These are phyloP conservation scores for Aspergillus bertholletiae DNA, from an alignment of 495 filamentous ascomycete genomes.

Conservation along the genomic window DNA sequence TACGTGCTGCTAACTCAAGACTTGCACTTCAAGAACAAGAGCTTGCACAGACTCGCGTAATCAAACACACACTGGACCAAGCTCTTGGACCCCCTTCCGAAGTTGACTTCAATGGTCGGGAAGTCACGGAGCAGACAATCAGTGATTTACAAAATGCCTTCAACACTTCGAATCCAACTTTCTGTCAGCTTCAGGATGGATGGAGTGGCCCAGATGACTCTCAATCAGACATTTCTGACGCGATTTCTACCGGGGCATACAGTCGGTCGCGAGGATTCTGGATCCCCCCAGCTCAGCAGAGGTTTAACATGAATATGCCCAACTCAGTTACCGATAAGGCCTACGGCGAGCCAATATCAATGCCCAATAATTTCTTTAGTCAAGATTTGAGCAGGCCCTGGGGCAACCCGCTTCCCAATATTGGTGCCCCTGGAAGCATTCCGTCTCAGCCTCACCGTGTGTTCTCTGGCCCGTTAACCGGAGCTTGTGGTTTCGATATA, in stretches of 20 bases:
- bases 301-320: conserved; percentile 22
- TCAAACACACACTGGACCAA: conserved; percentile 72
- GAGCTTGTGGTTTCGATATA: conserved; percentile 28
- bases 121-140: conserved; percentile 52
- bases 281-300: conserved; percentile 38
- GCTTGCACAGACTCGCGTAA: conserved; percentile 71
- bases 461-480: conserved; percentile 36
- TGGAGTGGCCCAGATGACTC: conserved; percentile 68
- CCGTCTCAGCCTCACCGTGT: conserved; percentile 34
- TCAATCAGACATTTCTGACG: conserved; percentile 60
- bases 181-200: conserved; percentile 50
- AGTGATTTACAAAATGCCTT: conserved; percentile 50
- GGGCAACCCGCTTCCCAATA: conserved; percentile 19
- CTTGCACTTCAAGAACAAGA: conserved; percentile 84
- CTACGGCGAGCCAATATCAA: conserved; percentile 23
- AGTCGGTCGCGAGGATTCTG: conserved; percentile 63
- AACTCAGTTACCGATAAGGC: conserved; percentile 26
- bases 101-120: conserved; percentile 46
- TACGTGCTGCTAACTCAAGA: conserved; percentile 72
- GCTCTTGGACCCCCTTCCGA: conserved; percentile 62
- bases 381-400: conserved; percentile 34
- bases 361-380: conserved; percentile 19
- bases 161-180: conserved; percentile 49
- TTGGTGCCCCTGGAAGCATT: conserved; percentile 16
- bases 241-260: conserved; percentile 55